A percentile compares a stretch with the other conserved stretches of the same genome.
These are phyloP conservation scores for Decorospora gaudefroyi DNA, from an alignment of 2,329 filamentous ascomycete genomes.

Conservation along the genomic window DNA sequence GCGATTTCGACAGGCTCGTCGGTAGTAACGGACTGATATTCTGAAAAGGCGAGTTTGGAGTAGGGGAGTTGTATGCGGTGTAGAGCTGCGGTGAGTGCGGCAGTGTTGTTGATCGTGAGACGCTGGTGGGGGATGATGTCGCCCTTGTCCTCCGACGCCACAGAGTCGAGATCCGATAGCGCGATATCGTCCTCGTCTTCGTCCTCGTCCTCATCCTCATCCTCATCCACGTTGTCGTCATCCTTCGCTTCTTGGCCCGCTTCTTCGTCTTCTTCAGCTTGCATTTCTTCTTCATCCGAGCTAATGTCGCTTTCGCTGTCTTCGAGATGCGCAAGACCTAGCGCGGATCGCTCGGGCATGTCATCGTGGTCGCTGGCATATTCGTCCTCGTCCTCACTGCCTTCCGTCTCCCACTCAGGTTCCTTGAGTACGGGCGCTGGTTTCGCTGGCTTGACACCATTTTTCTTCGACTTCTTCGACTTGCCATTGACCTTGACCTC, in stretches of 20 bases:
- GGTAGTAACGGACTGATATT: conserved; percentile 77
- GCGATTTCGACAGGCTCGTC: conserved; percentile 70
- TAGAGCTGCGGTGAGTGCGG: conserved; percentile 78
- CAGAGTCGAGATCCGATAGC: conserved; percentile 81
- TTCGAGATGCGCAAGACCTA: conserved; percentile 42
- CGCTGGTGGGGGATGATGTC: conserved; percentile 89
- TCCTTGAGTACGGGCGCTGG: conserved; percentile 30
- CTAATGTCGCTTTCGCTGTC: conserved; percentile 51
- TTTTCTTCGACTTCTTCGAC: conserved; percentile 40
- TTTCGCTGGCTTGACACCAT: conserved; percentile 34
- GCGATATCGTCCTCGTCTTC: conserved; percentile 87
- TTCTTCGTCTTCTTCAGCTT: conserved; percentile 39
- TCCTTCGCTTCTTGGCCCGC: conserved; percentile 40
- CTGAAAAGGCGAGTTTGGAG: conserved; percentile 74
- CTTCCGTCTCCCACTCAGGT: conserved; percentile 41
- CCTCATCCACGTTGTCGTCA: conserved; percentile 56
- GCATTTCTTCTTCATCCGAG: conserved; percentile 40
- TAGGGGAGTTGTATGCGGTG: conserved; percentile 76
- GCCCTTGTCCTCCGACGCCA: conserved; percentile 78
- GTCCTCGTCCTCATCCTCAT: conserved; percentile 64
- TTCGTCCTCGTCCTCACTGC: conserved; percentile 47
- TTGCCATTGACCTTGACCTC: conserved; percentile 37
- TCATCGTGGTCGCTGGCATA: conserved; percentile 45
- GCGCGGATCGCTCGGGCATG: conserved; percentile 24
- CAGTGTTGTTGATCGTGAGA: conserved; percentile 95